A percentile compares a stretch with the other conserved stretches of the same genome.
phyloP scores from a whole-genome alignment of 306 rosid genomes.

The Fragaria nilgerrensis region DNA sequence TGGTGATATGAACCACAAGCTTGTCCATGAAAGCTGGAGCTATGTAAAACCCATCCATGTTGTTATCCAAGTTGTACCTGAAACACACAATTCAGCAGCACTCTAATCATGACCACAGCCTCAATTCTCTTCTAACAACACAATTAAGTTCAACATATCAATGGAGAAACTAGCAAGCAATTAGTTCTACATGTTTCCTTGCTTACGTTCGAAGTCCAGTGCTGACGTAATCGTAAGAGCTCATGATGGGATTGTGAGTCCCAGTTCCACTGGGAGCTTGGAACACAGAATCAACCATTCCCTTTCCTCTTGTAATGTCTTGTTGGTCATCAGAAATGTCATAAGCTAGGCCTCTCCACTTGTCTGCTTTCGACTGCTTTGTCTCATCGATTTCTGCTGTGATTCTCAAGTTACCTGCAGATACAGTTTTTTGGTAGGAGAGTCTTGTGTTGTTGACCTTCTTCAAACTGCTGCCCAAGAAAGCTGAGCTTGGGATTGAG shows the following conservation, averaged over 20 bases:
- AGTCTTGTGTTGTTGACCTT: slow-evolving; percentile 19
- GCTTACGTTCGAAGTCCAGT: slow-evolving; percentile 38
- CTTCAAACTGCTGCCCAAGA: slow-evolving; percentile 37
- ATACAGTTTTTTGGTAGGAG: slow-evolving; percentile 1
- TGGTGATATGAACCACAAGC: slow-evolving; percentile 50
- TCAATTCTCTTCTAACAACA: background rate
- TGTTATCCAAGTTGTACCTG: slow-evolving; percentile 48
- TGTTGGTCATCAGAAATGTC: slow-evolving; percentile 42
- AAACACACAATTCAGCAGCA: slow-evolving; percentile 2
- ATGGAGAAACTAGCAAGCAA: background rate
- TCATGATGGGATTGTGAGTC: slow-evolving; percentile 41
- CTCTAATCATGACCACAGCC: background rate
- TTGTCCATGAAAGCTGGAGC: slow-evolving; percentile 61
- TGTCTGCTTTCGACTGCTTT: slow-evolving; percentile 30
- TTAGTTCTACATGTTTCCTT: background rate
- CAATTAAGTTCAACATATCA: background rate
- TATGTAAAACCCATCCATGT: slow-evolving; percentile 40
- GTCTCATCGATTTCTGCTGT: slow-evolving; percentile 27
- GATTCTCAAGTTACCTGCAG: slow-evolving; percentile 20
- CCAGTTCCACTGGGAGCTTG: slow-evolving; percentile 39
- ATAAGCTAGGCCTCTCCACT: slow-evolving; percentile 36
- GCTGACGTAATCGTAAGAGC: slow-evolving; percentile 41
- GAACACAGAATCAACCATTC: slow-evolving; percentile 38
- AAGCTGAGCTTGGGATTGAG: slow-evolving; percentile 29
- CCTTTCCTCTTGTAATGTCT: slow-evolving; percentile 49